Evolutionary conservation across 306 rosid genomes (phyloP).

Genomic region (Comarum palustre): DNA sequence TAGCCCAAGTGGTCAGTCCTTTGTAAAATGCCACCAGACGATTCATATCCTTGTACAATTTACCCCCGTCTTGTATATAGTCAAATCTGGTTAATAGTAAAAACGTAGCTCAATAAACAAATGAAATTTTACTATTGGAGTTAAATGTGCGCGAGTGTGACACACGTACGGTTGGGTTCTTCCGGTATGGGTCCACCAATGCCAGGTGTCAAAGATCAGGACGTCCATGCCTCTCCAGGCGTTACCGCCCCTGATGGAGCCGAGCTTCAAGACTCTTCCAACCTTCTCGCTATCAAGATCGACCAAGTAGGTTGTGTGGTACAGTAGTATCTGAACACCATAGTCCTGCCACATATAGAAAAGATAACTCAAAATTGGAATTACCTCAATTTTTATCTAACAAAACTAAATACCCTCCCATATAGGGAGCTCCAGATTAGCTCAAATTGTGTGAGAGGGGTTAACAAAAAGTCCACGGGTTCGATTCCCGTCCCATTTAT

Average conservation of each 20-base stretch:
- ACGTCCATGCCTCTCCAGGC: constrained; percentile 84
- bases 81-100: constrained; percentile 51
- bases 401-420: too few species aligned
- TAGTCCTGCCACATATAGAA: constrained; percentile 66
- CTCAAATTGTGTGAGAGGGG: too few species aligned
- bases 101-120: not conserved
- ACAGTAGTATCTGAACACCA: constrained; percentile 51
- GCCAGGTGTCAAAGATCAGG: constrained; percentile 87
- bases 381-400: too few species aligned
- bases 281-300: constrained; percentile 62
- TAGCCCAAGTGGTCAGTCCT: constrained; percentile 80
- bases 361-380: too few species aligned
- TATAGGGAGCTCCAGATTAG: too few species aligned
- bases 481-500: too few species aligned
- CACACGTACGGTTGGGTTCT: constrained; percentile 69
- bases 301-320: constrained; percentile 67
- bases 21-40: constrained; percentile 66
- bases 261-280: constrained; percentile 75
- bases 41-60: constrained; percentile 73
- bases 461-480: too few species aligned
- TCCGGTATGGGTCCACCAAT: constrained; percentile 97
- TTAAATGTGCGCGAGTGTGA: not conserved
- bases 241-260: constrained; percentile 62
- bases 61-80: constrained; percentile 52
- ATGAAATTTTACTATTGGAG: not conserved